Percentiles rank a stretch among this genome's conserved stretches.
Evolutionary conservation across 192 early-diverging fungal genomes (phyloP).

Genomic region (Backusella parvicylindrica): DNA sequence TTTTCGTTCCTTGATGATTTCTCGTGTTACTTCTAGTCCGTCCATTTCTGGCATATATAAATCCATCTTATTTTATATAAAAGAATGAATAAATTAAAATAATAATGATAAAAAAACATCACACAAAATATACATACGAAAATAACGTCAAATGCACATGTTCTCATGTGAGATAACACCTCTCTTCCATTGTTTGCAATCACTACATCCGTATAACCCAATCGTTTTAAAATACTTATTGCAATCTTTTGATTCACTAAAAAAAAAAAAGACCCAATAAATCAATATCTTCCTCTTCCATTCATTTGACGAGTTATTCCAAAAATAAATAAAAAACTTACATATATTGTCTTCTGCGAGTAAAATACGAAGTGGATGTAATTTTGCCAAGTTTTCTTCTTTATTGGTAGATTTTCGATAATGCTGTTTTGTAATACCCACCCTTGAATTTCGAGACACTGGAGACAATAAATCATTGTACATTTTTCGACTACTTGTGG

Average conservation of each 20-base stretch:
- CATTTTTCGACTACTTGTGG: background rate
- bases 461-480: slow-evolving; percentile 2
- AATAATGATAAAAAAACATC: background rate
- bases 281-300: background rate
- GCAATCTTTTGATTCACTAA: slow-evolving; percentile 52
- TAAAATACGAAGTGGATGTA: slow-evolving; percentile 28
- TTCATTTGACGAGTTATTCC: no score
- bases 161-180: slow-evolving; percentile 39
- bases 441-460: background rate
- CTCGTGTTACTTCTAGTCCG: slow-evolving; percentile 33
- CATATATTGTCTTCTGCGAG: slow-evolving; percentile 38
- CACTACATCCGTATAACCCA: slow-evolving; percentile 43
- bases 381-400: slow-evolving; percentile 28
- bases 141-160: slow-evolving; percentile 41
- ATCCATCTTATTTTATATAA: slow-evolving; percentile 30
- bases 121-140: slow-evolving; percentile 26
- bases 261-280: background rate
- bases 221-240: slow-evolving; percentile 43
- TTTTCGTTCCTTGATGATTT: slow-evolving; percentile 21
- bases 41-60: slow-evolving; percentile 42
- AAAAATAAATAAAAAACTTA: background rate
- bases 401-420: slow-evolving; percentile 12
- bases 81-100: background rate
- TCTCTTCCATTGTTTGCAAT: slow-evolving; percentile 48
- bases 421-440: slow-evolving; percentile 13